Evolutionary conservation across 352 stramenopile genomes (phyloP), one percentile per base, ranked within the genome.

Genomic region (Phytophthora pisi): DNA sequence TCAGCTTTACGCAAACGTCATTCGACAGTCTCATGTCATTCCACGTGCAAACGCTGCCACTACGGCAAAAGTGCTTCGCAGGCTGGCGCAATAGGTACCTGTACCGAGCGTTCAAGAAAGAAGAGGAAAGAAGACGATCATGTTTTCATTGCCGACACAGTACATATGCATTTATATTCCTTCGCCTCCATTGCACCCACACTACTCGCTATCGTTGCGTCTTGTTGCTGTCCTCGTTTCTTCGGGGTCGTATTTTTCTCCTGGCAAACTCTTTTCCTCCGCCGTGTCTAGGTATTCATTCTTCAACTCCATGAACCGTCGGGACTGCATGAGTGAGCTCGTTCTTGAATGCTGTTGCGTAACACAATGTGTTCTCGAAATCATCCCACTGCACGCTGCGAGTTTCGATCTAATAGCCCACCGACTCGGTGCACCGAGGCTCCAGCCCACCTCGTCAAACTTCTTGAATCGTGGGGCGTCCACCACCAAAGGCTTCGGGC

Each of bases 1-100:
- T 40, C 55, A 70, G 28, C 54, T 84, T 8, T 91, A 89, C 63
- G 81, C 79, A n/a, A 40, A 76, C 10, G 57, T 75, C n/a, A 82
- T 90, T 36, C 71, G 78, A 18, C 68, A 68, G 24, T 23, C 63
- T 52, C 64, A 79, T 45, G 56, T 82, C 36, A 54, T 76, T 18
- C 64, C 69, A 46, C 49, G 64, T 8, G 58, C 68, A 9, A 54
- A 55, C 51, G 58, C 50, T 58, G 53, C 68, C 47, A 57, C 40
- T 18, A 70, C 63, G 23, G 64, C 49, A 16, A 70, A 24, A 26
- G 36, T 30, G 26, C 54, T 72, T 9, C 68, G 64, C n/a, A 51
- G n/a, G 10, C 31, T 72, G n/a, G 36, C 61, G 26, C 58, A 67
- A 20, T 72, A 67, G 24, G 2, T 26, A 26, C 24, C 24, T 26